phyloP scores from a whole-genome alignment of 2,329 filamentous ascomycete species.

The Bipolaris gigantea region DNA sequence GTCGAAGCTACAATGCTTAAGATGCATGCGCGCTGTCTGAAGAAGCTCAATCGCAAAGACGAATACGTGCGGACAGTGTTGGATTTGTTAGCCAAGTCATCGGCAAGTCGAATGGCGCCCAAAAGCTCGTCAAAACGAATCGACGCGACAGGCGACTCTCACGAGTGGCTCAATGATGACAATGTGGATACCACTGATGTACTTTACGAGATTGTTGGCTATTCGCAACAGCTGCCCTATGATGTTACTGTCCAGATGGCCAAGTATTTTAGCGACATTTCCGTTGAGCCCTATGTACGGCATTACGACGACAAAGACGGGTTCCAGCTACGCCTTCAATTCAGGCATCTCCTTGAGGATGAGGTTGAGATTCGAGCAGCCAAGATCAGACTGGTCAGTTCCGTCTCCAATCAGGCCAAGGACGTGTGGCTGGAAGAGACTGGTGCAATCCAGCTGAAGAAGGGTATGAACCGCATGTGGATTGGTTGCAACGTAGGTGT shows the following conservation, averaged over 20 bases:
- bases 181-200: constrained; percentile 43
- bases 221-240: constrained; percentile 55
- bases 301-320: constrained; percentile 75
- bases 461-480: constrained; percentile 57
- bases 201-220: constrained; percentile 50
- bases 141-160: constrained; percentile 15
- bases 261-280: constrained; percentile 72
- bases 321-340: constrained; percentile 68
- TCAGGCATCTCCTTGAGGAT: constrained; percentile 74
- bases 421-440: constrained; percentile 68
- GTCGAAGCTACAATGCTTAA: constrained; percentile 82
- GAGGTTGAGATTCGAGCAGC: constrained; percentile 67
- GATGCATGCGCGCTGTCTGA: constrained; percentile 82
- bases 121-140: constrained; percentile 23
- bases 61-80: constrained; percentile 78
- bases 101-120: constrained; percentile 38
- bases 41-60: constrained; percentile 72
- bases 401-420: constrained; percentile 58
- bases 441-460: constrained; percentile 53
- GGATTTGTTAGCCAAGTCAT: constrained; percentile 71
- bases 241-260: constrained; percentile 69
- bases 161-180: constrained; percentile 45
- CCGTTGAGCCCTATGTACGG: constrained; percentile 67
- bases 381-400: constrained; percentile 64
- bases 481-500: constrained; percentile 51